phyloP scores from a whole-genome alignment of 1,139 yeast species.

The Neolecta irregularis region DNA sequence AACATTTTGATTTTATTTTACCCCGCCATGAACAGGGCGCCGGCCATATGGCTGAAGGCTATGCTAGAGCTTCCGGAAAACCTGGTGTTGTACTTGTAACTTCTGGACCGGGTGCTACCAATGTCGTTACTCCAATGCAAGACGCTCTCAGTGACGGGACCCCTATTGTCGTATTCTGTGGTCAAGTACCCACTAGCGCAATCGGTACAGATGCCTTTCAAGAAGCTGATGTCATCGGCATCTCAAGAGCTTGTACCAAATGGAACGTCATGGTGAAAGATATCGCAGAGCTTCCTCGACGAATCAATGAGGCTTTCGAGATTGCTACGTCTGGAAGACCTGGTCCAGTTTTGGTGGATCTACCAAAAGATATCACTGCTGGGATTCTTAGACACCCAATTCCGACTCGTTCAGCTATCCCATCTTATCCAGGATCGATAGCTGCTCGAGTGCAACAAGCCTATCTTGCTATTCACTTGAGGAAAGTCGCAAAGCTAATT shows the following conservation, averaged over 20 bases:
- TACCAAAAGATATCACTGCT: constrained; percentile 96
- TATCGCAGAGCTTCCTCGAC: constrained; percentile 83
- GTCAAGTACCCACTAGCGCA: constrained; percentile 90
- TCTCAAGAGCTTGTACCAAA: constrained; percentile 90
- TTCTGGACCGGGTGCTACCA: constrained; percentile 98
- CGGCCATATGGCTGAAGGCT: constrained; percentile 99
- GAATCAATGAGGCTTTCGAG: constrained; percentile 95
- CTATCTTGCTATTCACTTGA: constrained; percentile 52
- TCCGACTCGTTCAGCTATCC: constrained; percentile 72
- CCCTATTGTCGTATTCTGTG: constrained; percentile 93
- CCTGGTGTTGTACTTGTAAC: constrained; percentile 98
- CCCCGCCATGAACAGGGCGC: constrained; percentile 99
- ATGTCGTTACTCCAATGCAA: constrained; percentile 92
- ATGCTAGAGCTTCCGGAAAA: constrained; percentile 86
- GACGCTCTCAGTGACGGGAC: constrained; percentile 96
- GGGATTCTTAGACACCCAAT: constrained; percentile 73
- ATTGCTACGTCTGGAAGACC: constrained; percentile 94
- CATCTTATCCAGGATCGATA: no score
- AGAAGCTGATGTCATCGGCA: constrained; percentile 95
- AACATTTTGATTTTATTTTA: constrained; percentile 71
- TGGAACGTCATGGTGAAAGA: constrained; percentile 98
- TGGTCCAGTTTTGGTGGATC: constrained; percentile 93
- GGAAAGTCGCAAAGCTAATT: constrained; percentile 61
- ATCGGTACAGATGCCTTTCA: constrained; percentile 98
- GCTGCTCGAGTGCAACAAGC: no score